phyloP scores from a whole-genome alignment of 1,284 basidiomycete species.

The Neolentinus lepideus region DNA sequence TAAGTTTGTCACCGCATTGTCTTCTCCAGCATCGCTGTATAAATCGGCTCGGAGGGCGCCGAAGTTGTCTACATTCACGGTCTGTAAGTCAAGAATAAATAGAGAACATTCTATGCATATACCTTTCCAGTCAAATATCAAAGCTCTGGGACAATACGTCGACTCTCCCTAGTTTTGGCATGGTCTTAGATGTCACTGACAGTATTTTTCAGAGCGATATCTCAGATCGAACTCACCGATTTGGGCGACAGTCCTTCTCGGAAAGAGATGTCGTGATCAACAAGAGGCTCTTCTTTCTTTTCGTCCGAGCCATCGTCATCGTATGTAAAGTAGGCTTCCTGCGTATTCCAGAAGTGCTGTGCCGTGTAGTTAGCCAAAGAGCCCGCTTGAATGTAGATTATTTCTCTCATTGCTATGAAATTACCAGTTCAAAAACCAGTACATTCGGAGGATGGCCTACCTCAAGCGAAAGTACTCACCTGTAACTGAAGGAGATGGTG shows the following conservation, averaged over 20 bases:
- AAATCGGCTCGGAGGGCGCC: constrained; percentile 47
- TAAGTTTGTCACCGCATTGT: constrained; percentile 14
- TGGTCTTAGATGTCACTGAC: neutral
- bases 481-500: no score
- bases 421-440: neutral
- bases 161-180: constrained; percentile 37
- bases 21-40: constrained; percentile 23
- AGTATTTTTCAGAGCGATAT: neutral
- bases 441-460: neutral
- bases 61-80: constrained; percentile 44
- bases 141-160: constrained; percentile 55
- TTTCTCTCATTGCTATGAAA: constrained; percentile 59
- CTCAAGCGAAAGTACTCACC: no score
- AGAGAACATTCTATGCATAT: constrained; percentile 9
- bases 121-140: constrained; percentile 66
- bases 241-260: constrained; percentile 44
- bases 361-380: constrained; percentile 58
- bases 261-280: constrained; percentile 56
- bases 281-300: constrained; percentile 26
- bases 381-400: constrained; percentile 72
- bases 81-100: neutral
- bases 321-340: constrained; percentile 60
- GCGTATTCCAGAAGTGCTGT: constrained; percentile 77
- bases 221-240: constrained; percentile 15
- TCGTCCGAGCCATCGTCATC: constrained; percentile 22